Evolutionary conservation across 2,329 filamentous ascomycete species (phyloP), one percentile per base, ranked within the genome.

Genomic region (Calonectria honghensis): DNA sequence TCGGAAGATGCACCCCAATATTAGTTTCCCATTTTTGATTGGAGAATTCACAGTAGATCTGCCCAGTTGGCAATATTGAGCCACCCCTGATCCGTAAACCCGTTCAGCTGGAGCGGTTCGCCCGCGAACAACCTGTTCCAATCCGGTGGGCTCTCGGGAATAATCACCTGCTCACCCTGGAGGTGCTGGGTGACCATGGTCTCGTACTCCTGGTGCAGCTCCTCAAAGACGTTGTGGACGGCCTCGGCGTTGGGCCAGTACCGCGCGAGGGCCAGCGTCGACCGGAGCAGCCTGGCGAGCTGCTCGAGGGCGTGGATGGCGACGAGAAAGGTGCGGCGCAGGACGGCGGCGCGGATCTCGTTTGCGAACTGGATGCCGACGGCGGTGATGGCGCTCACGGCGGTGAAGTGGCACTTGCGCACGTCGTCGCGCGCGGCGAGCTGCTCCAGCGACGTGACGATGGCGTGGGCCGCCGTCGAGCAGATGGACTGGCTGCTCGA

Each of bases 61-160:
- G 79, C 76, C 79, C 79, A 80, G 41, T 79, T 80, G 18, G 72
- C 77, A 1, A 80, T 80, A 3, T 80, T 80, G 74, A 80, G 77
- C 79, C 79, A 80, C 13, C 75, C 79, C 45, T 80, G 79, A 16
- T 80, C 79, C 0, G 79, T 73, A 35, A 80, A 78, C 0, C 65
- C 77, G 0, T 63, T 73, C 0, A 81, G 74, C 3, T 78, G 79
- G 0, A 75, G 27, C 0, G 74, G 70, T 18, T 81, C 79, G 0
- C 79, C 79, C 1, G 73, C 79, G 3, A 80, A 71, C 9, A 80
- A 32, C 27, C 79, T 68, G 1, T 81, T 80, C 79, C 79, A 80
- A 16, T 80, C 79, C 0, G 79, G 79, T 0, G 79, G 78, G 9
- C 73, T 80, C 31, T 80, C 78, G 0, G 79, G 79, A 1, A 81